These are phyloP conservation scores for Pseudocercospora fijiensis DNA, from an alignment of 2,329 filamentous ascomycete species.

Conservation along the genomic window DNA sequence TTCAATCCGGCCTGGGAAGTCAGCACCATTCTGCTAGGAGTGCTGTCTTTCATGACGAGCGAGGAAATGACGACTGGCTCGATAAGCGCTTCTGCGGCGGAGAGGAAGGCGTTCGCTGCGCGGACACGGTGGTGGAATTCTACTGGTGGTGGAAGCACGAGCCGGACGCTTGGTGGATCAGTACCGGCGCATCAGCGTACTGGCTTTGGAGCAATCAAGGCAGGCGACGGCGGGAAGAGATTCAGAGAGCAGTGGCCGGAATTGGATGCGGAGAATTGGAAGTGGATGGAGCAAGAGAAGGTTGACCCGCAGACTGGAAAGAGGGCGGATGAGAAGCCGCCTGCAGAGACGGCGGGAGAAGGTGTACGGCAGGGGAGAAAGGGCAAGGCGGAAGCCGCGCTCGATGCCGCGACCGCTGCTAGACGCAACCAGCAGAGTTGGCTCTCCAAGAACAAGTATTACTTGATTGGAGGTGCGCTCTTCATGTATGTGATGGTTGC, in stretches of 20 bases:
- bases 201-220: constrained; percentile 77
- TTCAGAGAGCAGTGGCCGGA: constrained; percentile 90
- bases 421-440: constrained; percentile 79
- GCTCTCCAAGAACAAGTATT: constrained; percentile 75
- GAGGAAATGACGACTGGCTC: constrained; percentile 98
- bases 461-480: constrained; percentile 66
- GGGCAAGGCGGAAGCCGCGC: constrained; percentile 60
- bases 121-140: constrained; percentile 94
- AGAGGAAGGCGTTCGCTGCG: constrained; percentile 74
- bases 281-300: constrained; percentile 81
- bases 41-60: constrained; percentile 96
- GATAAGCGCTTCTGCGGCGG: constrained; percentile 71
- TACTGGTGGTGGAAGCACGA: constrained; percentile 78
- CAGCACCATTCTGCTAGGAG: constrained; percentile 88
- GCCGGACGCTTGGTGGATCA: constrained; percentile 41
- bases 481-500: constrained; percentile 83
- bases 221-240: constrained; percentile 87
- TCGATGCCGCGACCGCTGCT: constrained; percentile 75
- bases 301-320: constrained; percentile 75
- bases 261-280: constrained; percentile 82
- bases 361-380: constrained; percentile 55
- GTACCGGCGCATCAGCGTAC: constrained; percentile 49
- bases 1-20: constrained; percentile 99
- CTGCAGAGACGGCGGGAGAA: constrained; percentile 62
- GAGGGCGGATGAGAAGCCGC: constrained; percentile 48